These are phyloP conservation scores for Penstemon barbatus DNA, from an alignment of 257 asterid species.

Conservation along the genomic window DNA sequence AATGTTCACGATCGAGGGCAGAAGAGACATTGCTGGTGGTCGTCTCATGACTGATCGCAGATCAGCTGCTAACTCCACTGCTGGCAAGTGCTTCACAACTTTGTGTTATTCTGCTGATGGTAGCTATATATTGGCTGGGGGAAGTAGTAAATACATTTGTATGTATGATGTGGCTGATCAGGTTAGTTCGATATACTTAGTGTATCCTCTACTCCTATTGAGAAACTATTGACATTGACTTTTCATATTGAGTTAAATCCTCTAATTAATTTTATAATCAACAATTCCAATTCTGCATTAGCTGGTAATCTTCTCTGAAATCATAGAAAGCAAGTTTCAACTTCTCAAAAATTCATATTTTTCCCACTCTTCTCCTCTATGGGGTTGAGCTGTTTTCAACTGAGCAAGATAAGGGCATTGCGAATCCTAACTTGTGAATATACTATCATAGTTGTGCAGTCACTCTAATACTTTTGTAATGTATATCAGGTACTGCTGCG, in stretches of 20 bases:
- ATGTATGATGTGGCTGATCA: constrained; percentile 96
- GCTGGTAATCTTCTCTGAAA: constrained; percentile 1
- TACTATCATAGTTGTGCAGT: constrained; percentile 1
- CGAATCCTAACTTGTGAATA: neutral
- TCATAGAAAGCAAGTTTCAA: neutral
- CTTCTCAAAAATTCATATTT: neutral
- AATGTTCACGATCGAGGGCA: constrained; percentile 94
- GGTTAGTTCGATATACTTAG: constrained; percentile 48
- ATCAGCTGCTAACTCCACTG: constrained; percentile 82
- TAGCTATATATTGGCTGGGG: constrained; percentile 93
- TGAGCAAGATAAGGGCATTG: neutral
- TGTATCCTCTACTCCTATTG: neutral
- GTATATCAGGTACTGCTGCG: constrained; percentile 74
- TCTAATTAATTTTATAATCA: neutral
- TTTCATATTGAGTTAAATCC: neutral
- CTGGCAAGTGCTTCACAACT: constrained; percentile 92
- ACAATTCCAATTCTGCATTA: neutral
- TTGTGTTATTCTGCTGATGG: constrained; percentile 97
- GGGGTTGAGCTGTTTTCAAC: neutral
- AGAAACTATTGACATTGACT: neutral
- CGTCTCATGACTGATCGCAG: constrained; percentile 98
- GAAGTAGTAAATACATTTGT: constrained; percentile 90
- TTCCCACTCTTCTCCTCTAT: neutral
- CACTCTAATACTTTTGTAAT: constrained; percentile 23
- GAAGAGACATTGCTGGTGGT: constrained; percentile 97